Percentiles rank a stretch among this genome's conserved stretches.
Evolutionary conservation across 768 basidiomycete genomes (phyloP).

Genomic region (Naganishia randhawae): DNA sequence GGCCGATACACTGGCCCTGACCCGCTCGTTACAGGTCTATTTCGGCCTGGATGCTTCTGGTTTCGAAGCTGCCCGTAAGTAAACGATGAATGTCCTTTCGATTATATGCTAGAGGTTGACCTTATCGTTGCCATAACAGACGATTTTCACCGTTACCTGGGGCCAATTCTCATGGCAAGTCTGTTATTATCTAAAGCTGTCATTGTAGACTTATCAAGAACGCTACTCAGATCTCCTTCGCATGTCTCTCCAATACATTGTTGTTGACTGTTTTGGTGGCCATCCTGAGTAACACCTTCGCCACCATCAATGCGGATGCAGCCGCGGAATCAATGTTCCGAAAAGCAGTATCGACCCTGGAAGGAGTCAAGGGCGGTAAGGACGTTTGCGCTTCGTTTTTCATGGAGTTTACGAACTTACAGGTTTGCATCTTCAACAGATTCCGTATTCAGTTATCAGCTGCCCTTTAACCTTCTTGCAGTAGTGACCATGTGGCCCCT

Average conservation of each 20-base stretch:
- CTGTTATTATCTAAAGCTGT: neutral
- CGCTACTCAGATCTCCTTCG: constrained; percentile 66
- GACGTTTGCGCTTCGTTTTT: neutral
- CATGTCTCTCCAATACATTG: constrained; percentile 85
- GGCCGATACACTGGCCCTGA: neutral
- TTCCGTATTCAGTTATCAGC: constrained; percentile 86
- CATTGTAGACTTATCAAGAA: neutral
- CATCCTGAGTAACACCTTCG: constrained; percentile 91
- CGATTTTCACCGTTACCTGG: constrained; percentile 78
- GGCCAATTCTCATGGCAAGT: constrained; percentile 67
- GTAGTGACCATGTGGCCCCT: constrained; percentile 80
- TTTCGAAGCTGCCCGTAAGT: constrained; percentile 74
- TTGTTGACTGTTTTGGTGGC: constrained; percentile 63
- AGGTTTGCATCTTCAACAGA: constrained; percentile 53
- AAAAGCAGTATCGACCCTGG: constrained; percentile 86
- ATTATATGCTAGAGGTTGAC: neutral
- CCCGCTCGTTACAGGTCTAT: constrained; percentile 45
- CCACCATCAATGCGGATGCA: constrained; percentile 87
- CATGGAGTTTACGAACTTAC: neutral
- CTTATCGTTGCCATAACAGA: constrained; percentile 51
- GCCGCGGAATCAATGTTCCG: constrained; percentile 93
- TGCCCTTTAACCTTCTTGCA: constrained; percentile 85
- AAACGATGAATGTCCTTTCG: neutral
- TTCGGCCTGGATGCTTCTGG: constrained; percentile 94
- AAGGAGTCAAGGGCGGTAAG: constrained; percentile 61